phyloP scores from a whole-genome alignment of 805 yeast species.

The Metschnikowia dekortorum region DNA sequence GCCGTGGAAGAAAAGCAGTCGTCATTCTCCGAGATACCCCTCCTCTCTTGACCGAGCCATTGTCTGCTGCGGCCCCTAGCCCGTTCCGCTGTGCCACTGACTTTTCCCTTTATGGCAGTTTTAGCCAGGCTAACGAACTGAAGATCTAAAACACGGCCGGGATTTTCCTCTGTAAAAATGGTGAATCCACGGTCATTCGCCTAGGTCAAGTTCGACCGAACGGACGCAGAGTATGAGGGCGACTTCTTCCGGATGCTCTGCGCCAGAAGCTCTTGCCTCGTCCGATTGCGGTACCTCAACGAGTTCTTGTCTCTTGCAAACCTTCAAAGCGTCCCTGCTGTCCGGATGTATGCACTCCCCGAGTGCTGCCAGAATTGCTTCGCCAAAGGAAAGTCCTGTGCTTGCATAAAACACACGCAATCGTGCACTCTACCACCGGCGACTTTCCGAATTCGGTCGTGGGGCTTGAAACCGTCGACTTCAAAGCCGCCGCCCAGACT shows the following conservation, averaged over 20 bases:
- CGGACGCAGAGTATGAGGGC: conserved; percentile 29
- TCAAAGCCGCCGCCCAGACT: conserved; percentile 51
- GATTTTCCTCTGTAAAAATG: conserved; percentile 79
- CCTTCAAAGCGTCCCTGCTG: conserved; percentile 78
- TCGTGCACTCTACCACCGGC: conserved; percentile 57
- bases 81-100: conserved; percentile 60
- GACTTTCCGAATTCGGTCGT: conserved; percentile 54
- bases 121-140: conserved; percentile 74
- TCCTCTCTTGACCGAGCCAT: conserved; percentile 23
- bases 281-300: conserved; percentile 13
- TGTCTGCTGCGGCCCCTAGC: conserved; percentile 22
- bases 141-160: conserved; percentile 82
- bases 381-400: conserved; percentile 54
- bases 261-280: conserved; percentile 34
- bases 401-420: conserved; percentile 77
- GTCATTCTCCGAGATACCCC: conserved; percentile 49
- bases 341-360: conserved; percentile 90
- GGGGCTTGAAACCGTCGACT: conserved; percentile 69
- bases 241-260: conserved; percentile 28
- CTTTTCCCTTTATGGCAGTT: conserved; percentile 64
- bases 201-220: conserved; percentile 19
- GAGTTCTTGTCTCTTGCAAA: conserved; percentile 19
- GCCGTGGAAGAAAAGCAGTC: conserved; percentile 80
- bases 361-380: conserved; percentile 95
- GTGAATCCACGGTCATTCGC: conserved; percentile 49